Evolutionary conservation across 768 basidiomycete genomes (phyloP).

Genomic region (Suillus subalutaceus): DNA sequence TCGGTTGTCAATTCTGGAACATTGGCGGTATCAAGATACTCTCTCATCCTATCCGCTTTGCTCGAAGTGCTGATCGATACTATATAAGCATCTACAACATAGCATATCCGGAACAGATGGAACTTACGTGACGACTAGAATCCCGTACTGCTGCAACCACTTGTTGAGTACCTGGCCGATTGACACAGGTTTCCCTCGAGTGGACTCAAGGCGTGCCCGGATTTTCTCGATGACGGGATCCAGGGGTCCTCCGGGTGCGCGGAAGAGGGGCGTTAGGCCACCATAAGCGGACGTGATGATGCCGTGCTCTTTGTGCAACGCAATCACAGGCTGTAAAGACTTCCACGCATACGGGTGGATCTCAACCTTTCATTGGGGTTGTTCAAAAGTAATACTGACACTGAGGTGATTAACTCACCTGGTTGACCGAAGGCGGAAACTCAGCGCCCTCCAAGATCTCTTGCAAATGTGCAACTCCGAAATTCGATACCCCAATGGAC

Average conservation of each 20-base stretch:
- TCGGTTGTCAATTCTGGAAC: slow-evolving; percentile 27
- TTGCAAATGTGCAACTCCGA: slow-evolving; percentile 53
- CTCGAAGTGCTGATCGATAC: slow-evolving; percentile 21
- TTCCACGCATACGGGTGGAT: slow-evolving; percentile 64
- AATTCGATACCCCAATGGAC: slow-evolving; percentile 73
- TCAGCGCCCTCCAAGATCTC: slow-evolving; percentile 50
- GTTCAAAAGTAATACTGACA: not conserved
- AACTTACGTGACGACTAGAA: slow-evolving; percentile 8
- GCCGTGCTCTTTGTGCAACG: slow-evolving; percentile 19
- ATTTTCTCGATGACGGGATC: slow-evolving; percentile 34
- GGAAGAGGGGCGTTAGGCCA: slow-evolving; percentile 22
- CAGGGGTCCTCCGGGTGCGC: slow-evolving; percentile 11
- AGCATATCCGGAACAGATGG: not conserved
- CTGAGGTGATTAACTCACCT: slow-evolving; percentile 41
- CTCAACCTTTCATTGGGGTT: slow-evolving; percentile 47
- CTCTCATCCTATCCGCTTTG: slow-evolving; percentile 24
- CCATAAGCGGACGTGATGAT: slow-evolving; percentile 34
- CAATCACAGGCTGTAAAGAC: slow-evolving; percentile 25
- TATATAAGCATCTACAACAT: not conserved
- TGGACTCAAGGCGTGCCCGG: slow-evolving; percentile 17
- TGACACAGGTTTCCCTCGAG: slow-evolving; percentile 21
- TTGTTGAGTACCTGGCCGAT: slow-evolving; percentile 21
- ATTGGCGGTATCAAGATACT: slow-evolving; percentile 23
- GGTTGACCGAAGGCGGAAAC: slow-evolving; percentile 70
- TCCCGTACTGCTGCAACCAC: slow-evolving; percentile 19